These are phyloP conservation scores for Trypanosoma lewisi DNA, from an alignment of 208 protist species.

Conservation along the genomic window DNA sequence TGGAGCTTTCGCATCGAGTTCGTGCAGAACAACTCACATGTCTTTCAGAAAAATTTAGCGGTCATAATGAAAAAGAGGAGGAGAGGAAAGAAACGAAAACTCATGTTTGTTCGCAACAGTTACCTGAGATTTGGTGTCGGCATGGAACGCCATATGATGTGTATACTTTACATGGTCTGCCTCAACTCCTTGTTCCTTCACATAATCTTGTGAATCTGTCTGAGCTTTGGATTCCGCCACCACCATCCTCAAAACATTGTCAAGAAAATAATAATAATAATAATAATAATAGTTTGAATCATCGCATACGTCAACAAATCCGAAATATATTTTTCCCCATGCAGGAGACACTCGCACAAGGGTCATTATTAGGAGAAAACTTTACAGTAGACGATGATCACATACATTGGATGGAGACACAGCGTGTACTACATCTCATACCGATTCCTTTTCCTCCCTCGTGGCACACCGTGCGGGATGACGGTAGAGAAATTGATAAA, in stretches of 20 bases:
- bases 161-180: conserved; percentile 38
- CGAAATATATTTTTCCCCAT: conserved; percentile 21
- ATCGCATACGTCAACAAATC: background rate
- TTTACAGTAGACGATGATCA: conserved; percentile 66
- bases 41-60: background rate
- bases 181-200: background rate
- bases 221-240: background rate
- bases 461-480: conserved; percentile 62
- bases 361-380: background rate
- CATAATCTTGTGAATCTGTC: background rate
- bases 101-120: background rate
- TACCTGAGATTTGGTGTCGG: conserved; percentile 43
- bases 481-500: conserved; percentile 49
- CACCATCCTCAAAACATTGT: background rate
- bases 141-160: conserved; percentile 47
- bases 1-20: conserved; percentile 31
- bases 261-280: background rate
- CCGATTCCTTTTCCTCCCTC: conserved; percentile 52
- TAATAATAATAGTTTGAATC: background rate
- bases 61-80: background rate
- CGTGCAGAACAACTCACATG: conserved; percentile 16
- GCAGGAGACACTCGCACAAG: background rate
- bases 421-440: conserved; percentile 79
- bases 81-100: background rate
- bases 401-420: conserved; percentile 70